Percentiles rank a stretch among this genome's conserved stretches.
Evolutionary conservation across 1,139 yeast genomes (phyloP).

Genomic region (Geotrichum candidum): DNA sequence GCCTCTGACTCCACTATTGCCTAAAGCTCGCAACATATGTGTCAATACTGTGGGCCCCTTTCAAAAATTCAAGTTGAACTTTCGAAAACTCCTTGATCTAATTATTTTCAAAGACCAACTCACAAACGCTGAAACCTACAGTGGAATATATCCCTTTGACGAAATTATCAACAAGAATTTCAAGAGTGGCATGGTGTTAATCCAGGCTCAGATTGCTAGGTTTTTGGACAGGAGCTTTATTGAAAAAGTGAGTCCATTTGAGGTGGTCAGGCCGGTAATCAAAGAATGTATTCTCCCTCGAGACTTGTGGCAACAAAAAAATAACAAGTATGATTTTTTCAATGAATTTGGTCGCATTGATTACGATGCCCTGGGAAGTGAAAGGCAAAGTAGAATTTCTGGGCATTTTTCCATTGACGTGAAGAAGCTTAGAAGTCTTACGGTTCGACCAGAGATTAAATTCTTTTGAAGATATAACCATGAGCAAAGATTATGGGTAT

Average conservation of each 20-base stretch:
- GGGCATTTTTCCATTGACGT: background rate
- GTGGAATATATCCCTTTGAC: background rate
- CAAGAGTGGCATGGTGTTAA: background rate
- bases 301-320: background rate
- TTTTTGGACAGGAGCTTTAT: background rate
- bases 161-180: no score
- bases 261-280: background rate
- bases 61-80: background rate
- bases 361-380: background rate
- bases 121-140: background rate
- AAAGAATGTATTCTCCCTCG: background rate
- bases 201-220: background rate
- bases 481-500: no score
- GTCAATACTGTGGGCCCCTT: background rate
- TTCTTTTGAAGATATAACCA: background rate
- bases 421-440: background rate
- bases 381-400: background rate
- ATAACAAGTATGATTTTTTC: no score
- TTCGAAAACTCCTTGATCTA: background rate
- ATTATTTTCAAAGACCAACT: background rate
- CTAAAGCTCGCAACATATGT: background rate
- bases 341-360: background rate
- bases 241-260: background rate
- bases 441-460: background rate
- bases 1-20: background rate